Percentiles rank a stretch among this genome's conserved stretches.
phyloP scores from a whole-genome alignment of 805 yeast genomes.

The Saccharomycopsis sp. region DNA sequence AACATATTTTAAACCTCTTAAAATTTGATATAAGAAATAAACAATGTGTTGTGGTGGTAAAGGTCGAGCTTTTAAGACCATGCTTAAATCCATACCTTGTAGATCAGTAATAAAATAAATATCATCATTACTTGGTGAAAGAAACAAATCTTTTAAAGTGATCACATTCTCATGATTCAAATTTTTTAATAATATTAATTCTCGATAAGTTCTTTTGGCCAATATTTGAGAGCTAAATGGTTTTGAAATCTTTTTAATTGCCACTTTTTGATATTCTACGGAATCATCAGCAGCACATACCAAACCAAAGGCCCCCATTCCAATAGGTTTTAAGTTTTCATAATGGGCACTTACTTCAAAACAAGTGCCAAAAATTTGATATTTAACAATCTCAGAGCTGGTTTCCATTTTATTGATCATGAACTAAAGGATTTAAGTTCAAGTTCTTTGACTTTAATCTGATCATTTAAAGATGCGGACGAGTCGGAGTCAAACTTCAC shows the following conservation, averaged over 20 bases:
- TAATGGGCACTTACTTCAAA: slow-evolving; percentile 88
- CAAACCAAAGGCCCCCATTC: slow-evolving; percentile 99
- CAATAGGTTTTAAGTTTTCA: slow-evolving; percentile 90
- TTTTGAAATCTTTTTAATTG: slow-evolving; percentile 95
- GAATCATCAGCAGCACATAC: slow-evolving; percentile 96
- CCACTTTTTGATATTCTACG: slow-evolving; percentile 77
- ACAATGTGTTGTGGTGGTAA: slow-evolving; percentile 93
- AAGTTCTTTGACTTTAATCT: too few relatives aligned
- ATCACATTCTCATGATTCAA: slow-evolving; percentile 91
- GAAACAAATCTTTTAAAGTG: slow-evolving; percentile 83
- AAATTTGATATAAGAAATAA: slow-evolving; percentile 89
- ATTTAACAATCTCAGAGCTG: slow-evolving; percentile 34
- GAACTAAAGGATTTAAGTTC: too few relatives aligned
- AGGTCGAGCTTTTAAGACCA: slow-evolving; percentile 85
- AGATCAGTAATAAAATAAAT: slow-evolving; percentile 93
- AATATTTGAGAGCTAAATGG: slow-evolving; percentile 92
- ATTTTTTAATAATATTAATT: slow-evolving; percentile 85
- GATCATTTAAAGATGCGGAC: too few relatives aligned
- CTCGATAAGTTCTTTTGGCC: slow-evolving; percentile 95
- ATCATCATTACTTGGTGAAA: slow-evolving; percentile 92
- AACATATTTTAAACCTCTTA: slow-evolving; percentile 80
- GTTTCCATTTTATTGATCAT: background rate
- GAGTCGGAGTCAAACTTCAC: too few relatives aligned
- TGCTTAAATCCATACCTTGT: slow-evolving; percentile 93
- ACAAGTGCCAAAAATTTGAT: slow-evolving; percentile 91